Evolutionary conservation across 192 early-diverging fungal genomes (phyloP).

Genomic region (Backusella australiensis): DNA sequence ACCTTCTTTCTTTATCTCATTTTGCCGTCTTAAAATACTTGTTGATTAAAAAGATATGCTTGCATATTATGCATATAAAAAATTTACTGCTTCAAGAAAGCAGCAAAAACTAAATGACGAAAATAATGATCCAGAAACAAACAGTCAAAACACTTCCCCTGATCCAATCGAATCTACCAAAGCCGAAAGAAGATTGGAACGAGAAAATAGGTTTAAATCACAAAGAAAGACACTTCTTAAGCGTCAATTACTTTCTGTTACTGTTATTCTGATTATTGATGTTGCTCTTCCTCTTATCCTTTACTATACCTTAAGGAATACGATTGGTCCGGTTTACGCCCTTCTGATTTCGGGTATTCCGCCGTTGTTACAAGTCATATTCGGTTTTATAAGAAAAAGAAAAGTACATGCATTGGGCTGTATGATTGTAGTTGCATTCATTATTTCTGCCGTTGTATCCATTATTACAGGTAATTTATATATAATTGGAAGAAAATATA

Average conservation of each 20-base stretch:
- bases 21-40: neutral
- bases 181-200: neutral
- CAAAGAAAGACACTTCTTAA: neutral
- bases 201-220: neutral
- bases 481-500: neutral
- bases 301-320: conserved; percentile 32
- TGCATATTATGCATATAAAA: neutral
- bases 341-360: conserved; percentile 42
- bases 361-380: conserved; percentile 29
- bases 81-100: neutral
- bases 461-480: conserved; percentile 20
- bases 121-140: neutral
- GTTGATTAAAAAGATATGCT: neutral
- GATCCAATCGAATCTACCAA: neutral
- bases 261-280: conserved; percentile 20
- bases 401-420: conserved; percentile 34
- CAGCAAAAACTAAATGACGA: neutral
- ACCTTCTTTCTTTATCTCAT: neutral
- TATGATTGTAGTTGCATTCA: conserved; percentile 38
- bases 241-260: conserved; percentile 3
- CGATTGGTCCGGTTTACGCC: conserved; percentile 29
- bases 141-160: neutral
- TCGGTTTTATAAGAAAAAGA: conserved; percentile 27
- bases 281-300: conserved; percentile 28
- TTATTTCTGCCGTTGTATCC: conserved; percentile 37